These are phyloP conservation scores for Favolaschia claudopus DNA, from an alignment of 768 basidiomycete species.

Conservation along the genomic window DNA sequence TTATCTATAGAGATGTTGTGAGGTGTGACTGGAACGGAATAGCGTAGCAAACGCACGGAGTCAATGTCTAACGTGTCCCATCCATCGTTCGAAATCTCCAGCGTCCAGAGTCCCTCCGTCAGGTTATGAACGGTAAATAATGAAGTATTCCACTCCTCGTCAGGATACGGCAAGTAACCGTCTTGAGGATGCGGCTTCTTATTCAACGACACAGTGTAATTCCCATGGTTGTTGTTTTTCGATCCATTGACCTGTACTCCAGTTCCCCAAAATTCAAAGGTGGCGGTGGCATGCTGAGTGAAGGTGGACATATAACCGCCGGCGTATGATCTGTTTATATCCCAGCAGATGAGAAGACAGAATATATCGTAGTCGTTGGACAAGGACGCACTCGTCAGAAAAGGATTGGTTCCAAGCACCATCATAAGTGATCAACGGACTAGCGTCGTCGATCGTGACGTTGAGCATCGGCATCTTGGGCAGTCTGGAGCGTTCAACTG, in stretches of 20 bases:
- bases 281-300: slow-evolving; percentile 2
- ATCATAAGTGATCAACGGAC: slow-evolving; percentile 18
- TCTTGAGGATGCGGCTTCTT: neutral
- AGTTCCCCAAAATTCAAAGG: slow-evolving; percentile 4
- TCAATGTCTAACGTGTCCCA: slow-evolving; percentile 16
- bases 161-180: neutral
- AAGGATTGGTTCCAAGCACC: slow-evolving; percentile 8
- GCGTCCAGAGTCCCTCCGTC: neutral
- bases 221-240: slow-evolving; percentile 2
- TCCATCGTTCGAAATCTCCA: slow-evolving; percentile 12
- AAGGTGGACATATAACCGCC: neutral
- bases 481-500: neutral
- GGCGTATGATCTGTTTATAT: neutral
- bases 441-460: slow-evolving; percentile 16
- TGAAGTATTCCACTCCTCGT: neutral
- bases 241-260: slow-evolving; percentile 14
- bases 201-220: slow-evolving; percentile 13
- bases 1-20: neutral
- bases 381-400: slow-evolving; percentile 21
- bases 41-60: slow-evolving; percentile 7
- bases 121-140: slow-evolving; percentile 5
- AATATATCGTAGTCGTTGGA: neutral
- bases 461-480: slow-evolving; percentile 15
- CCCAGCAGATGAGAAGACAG: neutral
- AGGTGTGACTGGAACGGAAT: neutral